Evolutionary conservation across 1,139 yeast genomes (phyloP), one percentile per base, ranked within the genome.

Genomic region (Kodamaea alishanica): DNA sequence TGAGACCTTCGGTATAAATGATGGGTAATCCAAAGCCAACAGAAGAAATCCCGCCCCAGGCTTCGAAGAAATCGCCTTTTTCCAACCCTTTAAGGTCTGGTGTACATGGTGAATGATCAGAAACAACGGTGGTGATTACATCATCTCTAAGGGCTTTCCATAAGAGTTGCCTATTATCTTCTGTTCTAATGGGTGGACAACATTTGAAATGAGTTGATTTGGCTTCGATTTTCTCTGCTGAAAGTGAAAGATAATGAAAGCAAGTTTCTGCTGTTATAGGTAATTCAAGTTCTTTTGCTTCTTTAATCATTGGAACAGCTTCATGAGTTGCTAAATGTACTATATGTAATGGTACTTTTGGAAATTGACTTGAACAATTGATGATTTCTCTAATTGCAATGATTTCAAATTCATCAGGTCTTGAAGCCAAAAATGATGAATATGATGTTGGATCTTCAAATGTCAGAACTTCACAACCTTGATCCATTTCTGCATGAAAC

Each of bases 31-130:
- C 97, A 37, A 89, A 77, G 0, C 97, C 97, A 24, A 90, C 94
- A 1, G 96, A 85, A 2, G 95, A 76, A 37, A 90, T 88, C n/a
- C 97, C 97, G 34, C 97, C 97, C 97, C 97, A 90, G 2, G 97
- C 96, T 34, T 80, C 77, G 58, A 88, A 80, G 58, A 89, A 90
- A 57, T 90, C 95, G 35, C 97, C 97, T 41, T 78, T 73, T 24
- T 81, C 84, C 41, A 89, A 68, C 22, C 84, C 84, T 59, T 89
- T 90, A 51, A 90, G 68, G 46, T 87, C 88, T 0, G 97, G 96
- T 0, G 96, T 87, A 63, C 97, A 90, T 6, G 97, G 97, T 2
- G 96, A 87, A 63, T 90, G 97, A 57, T 90, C 97, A 9, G 95
- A 84, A 2, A 90, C 97, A 8, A 89, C 94, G 1, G 96, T 81